Conservation (phyloP, 2,329 filamentous ascomycete species). For the Chaetomiaceae sp. region DNA sequence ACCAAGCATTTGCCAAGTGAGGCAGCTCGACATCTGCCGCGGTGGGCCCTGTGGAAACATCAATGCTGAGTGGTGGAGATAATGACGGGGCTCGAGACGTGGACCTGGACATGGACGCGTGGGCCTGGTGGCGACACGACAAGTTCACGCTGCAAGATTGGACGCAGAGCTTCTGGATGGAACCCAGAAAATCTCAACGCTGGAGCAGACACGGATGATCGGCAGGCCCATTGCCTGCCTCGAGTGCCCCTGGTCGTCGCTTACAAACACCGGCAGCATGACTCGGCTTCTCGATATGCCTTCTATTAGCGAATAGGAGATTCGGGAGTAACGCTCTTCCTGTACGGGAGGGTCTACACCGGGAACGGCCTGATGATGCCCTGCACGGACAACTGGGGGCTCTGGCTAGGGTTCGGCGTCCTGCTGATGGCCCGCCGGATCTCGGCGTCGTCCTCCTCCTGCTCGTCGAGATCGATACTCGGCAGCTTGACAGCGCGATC, state of each 20-base stretch:
- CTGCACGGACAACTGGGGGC: background rate
- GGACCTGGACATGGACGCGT: background rate
- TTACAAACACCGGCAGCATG: too few relatives aligned
- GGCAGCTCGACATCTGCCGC: background rate
- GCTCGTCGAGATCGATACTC: conserved; percentile 33
- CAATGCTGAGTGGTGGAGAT: background rate
- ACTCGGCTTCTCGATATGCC: too few relatives aligned
- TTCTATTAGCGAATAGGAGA: too few relatives aligned
- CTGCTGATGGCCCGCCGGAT: conserved; percentile 36
- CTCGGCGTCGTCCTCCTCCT: conserved; percentile 40
- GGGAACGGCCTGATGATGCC: background rate
- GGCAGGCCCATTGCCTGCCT: too few relatives aligned
- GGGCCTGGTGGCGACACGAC: background rate
- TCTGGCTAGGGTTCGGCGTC: conserved; percentile 1
- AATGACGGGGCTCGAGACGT: background rate
- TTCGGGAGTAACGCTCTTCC: too few relatives aligned
- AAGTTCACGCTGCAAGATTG: background rate
- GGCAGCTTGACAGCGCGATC: conserved; percentile 47
- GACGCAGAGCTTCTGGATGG: background rate
- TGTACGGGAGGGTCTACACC: background rate
- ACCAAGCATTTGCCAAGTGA: conserved; percentile 6
- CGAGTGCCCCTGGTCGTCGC: too few relatives aligned
- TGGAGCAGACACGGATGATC: too few relatives aligned
- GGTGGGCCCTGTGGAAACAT: background rate
- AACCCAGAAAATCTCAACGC: too few relatives aligned